Base-by-base conservation (phyloP, 2,329 filamentous ascomycete genomes). In the Colletotrichum spaethianum region DNA sequence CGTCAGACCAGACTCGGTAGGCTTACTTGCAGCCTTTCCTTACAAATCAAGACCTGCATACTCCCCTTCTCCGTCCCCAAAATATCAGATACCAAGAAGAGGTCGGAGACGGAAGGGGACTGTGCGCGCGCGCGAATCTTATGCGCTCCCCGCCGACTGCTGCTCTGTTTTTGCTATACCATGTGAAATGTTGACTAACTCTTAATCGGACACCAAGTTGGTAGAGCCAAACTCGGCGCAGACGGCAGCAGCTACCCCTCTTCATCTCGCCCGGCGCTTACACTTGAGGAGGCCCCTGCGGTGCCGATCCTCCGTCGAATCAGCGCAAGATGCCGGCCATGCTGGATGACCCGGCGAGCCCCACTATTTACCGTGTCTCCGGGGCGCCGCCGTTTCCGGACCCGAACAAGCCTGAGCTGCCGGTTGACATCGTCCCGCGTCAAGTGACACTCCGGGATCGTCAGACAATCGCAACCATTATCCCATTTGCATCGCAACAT, bases 381-480 rank as follows among this genome's bases (percentile, higher is more conserved):
- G 93, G 93, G 40, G 86, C 87, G 59, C 80, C 86, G 64, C 92
- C 93, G 50, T 94, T 89, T 77, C 91, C 92, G 75, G 87, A 89
- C 74, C 87, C 90, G 67, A 86, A 83, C 50, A 86, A 87, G 78
- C 89, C 91, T 62, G 85, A 90, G 61, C 86, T 96, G 61, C 93
- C 94, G 61, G 81, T 87, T 38, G 90, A 90, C 74, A 93, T 97
- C 78, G 83, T 86, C 26, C 92, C 94, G 55, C 91, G 92, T 74
- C 93, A 94, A 81, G 93, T 97, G 74, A 96, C 92, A 1, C 89
- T 97, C 69, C 90, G 94, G 74, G 94, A 97, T 82, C 90, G 94
- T 61, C 92, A 95, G 75, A 97, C 94, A 0, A 90, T 93, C 60
- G 95, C 94, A 11, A 97, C 94, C 1, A 87, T 97, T 55, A 89